A percentile compares a stretch with the other conserved stretches of the same genome.
These are phyloP conservation scores for Staphylotrichum tortipilum DNA, from an alignment of 495 filamentous ascomycete species.

Conservation along the genomic window DNA sequence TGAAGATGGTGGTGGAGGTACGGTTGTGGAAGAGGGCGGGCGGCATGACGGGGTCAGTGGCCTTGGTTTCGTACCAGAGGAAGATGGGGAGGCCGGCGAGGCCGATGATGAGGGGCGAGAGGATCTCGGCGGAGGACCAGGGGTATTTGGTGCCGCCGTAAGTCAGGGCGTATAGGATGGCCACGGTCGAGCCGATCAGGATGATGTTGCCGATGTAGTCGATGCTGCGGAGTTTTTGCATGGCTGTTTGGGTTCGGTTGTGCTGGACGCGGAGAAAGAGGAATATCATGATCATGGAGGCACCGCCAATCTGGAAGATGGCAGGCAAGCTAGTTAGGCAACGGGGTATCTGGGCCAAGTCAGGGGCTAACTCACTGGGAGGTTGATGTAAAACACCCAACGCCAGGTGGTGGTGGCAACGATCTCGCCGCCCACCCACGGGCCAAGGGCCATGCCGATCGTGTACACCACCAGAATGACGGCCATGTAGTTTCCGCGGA, in stretches of 20 bases:
- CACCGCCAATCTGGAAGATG: slow-evolving; percentile 27
- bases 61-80: slow-evolving; percentile 14
- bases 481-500: slow-evolving; percentile 48
- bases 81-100: slow-evolving; percentile 19
- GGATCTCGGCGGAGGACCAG: slow-evolving; percentile 22
- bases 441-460: slow-evolving; percentile 56
- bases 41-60: slow-evolving; percentile 22
- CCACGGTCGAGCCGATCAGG: slow-evolving; percentile 18
- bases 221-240: slow-evolving; percentile 15
- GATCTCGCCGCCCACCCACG: slow-evolving; percentile 63
- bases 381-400: slow-evolving; percentile 32
- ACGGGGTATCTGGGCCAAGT: background rate
- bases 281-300: slow-evolving; percentile 20
- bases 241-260: background rate
- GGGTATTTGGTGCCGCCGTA: slow-evolving; percentile 12
- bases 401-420: slow-evolving; percentile 31
- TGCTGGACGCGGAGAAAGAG: slow-evolving; percentile 24
- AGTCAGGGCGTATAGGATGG: slow-evolving; percentile 20
- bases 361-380: slow-evolving; percentile 13
- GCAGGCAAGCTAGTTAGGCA: too few species aligned
- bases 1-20: slow-evolving; percentile 18
- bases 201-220: slow-evolving; percentile 26
- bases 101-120: slow-evolving; percentile 19
- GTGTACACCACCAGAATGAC: slow-evolving; percentile 42
- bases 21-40: slow-evolving; percentile 23